Evolutionary conservation across 148 eudicot species (phyloP), one percentile per base, ranked within the genome.

Genomic region (Spergularia bocconei): DNA sequence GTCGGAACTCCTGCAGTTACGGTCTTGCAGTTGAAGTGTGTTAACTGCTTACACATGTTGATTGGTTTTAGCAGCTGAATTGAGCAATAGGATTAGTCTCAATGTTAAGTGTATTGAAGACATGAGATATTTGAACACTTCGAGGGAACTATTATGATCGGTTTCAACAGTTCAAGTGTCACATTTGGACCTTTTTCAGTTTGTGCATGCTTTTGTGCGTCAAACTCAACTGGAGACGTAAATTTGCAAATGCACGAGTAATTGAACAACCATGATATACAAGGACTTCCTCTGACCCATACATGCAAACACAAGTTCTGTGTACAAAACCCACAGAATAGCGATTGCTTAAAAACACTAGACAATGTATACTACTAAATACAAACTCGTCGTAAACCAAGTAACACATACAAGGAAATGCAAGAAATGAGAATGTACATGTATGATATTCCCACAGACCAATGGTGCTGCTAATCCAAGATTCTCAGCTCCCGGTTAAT

Each of bases 351-450:
- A 9, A 4, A 6, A 44, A 5, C 48, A 44, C 48, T 44, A 1
- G 48, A 54, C 36, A 60, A 12, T 67, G 21, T 57, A 39, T 55
- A 59, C 62, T 59, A 72, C 25, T 48, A 57, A 73, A 68, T 73
- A 73, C 69, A 60, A 79, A 59, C 59, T 77, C 14, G 60, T 60
- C 60, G 51, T 58, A 25, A n/a, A 9, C 7, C 48, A 44, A 0
- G 10, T 44, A 54, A 50, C 66, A 69, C 71, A 70, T 38, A 70
- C 36, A 29, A 62, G 13, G 39, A 10, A 39, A 52, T 20, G 54
- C 21, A 50, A 51, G 13, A 57, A 65, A 29, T 38, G 4, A 48
- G 55, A 71, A 71, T 80, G 76, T 80, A 80, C 83, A 80, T 50
- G 21, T 12, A 63, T 23, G 13, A 33, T 52, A 20, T 70, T 53